Evolutionary conservation across 768 basidiomycete species (phyloP).

Genomic region (Austroboletus eburneus): DNA sequence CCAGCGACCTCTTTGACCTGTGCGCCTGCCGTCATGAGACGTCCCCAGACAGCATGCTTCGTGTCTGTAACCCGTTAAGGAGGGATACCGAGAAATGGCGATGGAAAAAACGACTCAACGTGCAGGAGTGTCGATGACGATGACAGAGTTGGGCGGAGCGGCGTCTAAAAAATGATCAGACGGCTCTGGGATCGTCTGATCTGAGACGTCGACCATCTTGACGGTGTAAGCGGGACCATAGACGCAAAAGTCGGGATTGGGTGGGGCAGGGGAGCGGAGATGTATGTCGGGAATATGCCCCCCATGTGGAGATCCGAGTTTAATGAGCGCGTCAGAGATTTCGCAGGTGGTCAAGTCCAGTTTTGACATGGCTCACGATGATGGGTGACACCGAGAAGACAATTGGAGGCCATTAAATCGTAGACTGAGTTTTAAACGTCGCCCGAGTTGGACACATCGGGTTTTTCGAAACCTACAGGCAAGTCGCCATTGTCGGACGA

Average conservation of each 20-base stretch:
- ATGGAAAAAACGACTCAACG: slow-evolving; percentile 40
- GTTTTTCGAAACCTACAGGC: too few species aligned
- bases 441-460: too few species aligned
- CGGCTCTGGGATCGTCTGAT: slow-evolving; percentile 59
- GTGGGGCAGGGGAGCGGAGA: slow-evolving; percentile 36
- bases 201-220: slow-evolving; percentile 62
- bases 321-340: slow-evolving; percentile 85
- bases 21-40: slow-evolving; percentile 86
- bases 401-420: too few species aligned
- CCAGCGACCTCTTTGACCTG: slow-evolving; percentile 64
- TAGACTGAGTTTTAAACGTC: neutral
- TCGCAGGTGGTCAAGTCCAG: slow-evolving; percentile 65
- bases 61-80: slow-evolving; percentile 40
- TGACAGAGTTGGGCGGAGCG: slow-evolving; percentile 56
- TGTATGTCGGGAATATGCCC: slow-evolving; percentile 80
- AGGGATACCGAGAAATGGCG: neutral
- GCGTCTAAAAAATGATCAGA: slow-evolving; percentile 80
- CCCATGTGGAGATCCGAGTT: slow-evolving; percentile 65
- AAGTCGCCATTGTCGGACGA: too few species aligned
- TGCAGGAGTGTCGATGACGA: slow-evolving; percentile 72
- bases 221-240: slow-evolving; percentile 89
- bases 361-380: neutral
- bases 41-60: slow-evolving; percentile 89
- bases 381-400: too few species aligned
- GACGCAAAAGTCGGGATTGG: slow-evolving; percentile 32